Conservation (phyloP, 441 rosid genomes). For the Brassica balearica region DNA sequence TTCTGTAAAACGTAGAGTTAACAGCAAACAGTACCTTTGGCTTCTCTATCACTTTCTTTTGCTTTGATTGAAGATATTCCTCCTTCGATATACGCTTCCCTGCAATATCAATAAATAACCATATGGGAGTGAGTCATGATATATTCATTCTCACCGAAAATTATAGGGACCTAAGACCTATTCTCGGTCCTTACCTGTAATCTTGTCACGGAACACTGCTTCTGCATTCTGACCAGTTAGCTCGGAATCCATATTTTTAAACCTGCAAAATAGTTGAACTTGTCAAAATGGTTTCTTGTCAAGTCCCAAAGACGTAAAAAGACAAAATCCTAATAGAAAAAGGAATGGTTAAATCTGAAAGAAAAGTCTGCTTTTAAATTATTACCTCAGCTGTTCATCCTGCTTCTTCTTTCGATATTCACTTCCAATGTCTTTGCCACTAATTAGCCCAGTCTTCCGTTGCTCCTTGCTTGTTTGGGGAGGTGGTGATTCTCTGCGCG, state of each 20-base stretch:
- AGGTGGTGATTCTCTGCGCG: conserved; percentile 46
- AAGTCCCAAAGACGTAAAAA: conserved; percentile 12
- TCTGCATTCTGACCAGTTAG: conserved; percentile 80
- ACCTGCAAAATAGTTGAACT: conserved; percentile 48
- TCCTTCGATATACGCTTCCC: conserved; percentile 84
- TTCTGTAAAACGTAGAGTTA: conserved; percentile 4
- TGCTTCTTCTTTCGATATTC: conserved; percentile 68
- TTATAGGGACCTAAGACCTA: conserved; percentile 24
- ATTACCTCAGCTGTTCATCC: conserved; percentile 67
- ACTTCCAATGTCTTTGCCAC: conserved; percentile 63
- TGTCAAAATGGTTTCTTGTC: conserved; percentile 13
- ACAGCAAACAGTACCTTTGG: conserved; percentile 68
- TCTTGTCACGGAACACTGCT: conserved; percentile 85
- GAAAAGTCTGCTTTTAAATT: neutral
- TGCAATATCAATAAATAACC: conserved; percentile 42
- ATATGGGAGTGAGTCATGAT: conserved; percentile 31
- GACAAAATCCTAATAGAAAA: conserved; percentile 9
- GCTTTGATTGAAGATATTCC: conserved; percentile 69
- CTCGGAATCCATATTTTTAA: conserved; percentile 74
- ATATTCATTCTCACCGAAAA: conserved; percentile 12
- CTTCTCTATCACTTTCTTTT: conserved; percentile 72
- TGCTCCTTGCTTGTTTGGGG: conserved; percentile 47
- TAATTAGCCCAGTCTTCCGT: conserved; percentile 68
- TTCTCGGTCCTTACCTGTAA: conserved; percentile 52
- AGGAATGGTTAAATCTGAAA: neutral